Evolutionary conservation across 148 eudicot genomes (phyloP), one percentile per base, ranked within the genome.

Genomic region (Beta vulgaris): DNA sequence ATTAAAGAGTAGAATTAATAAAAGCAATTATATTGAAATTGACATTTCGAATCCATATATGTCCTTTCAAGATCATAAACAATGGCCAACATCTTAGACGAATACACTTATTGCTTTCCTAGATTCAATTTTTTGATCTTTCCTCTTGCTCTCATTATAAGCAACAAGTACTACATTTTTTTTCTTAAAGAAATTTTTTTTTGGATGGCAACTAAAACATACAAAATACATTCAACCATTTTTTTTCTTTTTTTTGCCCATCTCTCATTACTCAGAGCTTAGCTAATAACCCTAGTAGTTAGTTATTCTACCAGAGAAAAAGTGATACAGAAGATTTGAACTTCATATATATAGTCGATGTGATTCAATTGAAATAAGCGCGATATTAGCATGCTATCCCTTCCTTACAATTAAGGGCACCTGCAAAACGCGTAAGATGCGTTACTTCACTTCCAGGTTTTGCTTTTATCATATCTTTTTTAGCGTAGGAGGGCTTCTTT

Each of bases 371-470:
- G n/a, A n/a, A 63, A 34, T 23, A 62, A 13, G 60, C 25, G 15
- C 16, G 19, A 42, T 9, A 25, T 11, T 74, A 87, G 69, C 89
- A 87, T 54, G 75, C 63, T 8, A 39, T 18, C 16, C 72, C 78
- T 35, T 36, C 34, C 13, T 23, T 48, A 74, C 90, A 87, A 25
- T 68, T 72, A 6, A 87, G 84, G 71, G 83, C 69, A 61, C 90
- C 88, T 4, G 85, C 6, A 63, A 83, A 85, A 21, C 78, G 84
- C 3, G 90, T 85, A 29, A 87, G 84, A 14, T 66, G 57, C 32
- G 53, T 3, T 0, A 74, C 90, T 40, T 53, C 69, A 29, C 58
- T 68, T 28, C 88, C 90, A 15, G 90, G 84, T 49, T 83, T 83
- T 36, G 88, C 76, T 28, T 61, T 26, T 55, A 87, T 83, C 10